phyloP scores from a whole-genome alignment of 331 rosid species.

The Pyracantha coccinea region DNA sequence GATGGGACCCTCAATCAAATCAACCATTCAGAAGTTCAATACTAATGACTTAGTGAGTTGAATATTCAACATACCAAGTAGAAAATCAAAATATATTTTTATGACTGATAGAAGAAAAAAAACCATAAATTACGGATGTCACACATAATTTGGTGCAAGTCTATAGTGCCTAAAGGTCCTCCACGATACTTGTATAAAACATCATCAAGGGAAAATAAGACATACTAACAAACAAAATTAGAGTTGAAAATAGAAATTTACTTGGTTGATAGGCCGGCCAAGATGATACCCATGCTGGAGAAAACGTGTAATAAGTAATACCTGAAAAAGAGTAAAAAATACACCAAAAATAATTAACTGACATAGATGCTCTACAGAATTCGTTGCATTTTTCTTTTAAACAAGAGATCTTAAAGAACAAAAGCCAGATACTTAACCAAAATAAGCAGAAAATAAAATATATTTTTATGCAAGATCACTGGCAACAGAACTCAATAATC shows the following conservation, averaged over 20 bases:
- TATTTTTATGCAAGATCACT: background rate
- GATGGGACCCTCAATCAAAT: background rate
- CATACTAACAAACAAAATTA: background rate
- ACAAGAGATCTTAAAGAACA: background rate
- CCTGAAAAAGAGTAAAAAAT: conserved; percentile 34
- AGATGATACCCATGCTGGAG: conserved; percentile 98
- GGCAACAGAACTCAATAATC: background rate
- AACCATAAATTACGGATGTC: background rate
- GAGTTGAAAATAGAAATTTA: conserved; percentile 21
- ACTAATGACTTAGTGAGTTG: background rate
- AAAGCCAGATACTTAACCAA: background rate
- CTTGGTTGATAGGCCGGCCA: conserved; percentile 87
- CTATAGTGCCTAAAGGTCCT: background rate
- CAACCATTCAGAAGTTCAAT: background rate
- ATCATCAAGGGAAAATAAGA: background rate
- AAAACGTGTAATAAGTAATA: conserved; percentile 72
- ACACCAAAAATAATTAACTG: conserved; percentile 1
- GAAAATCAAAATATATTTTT: too few species aligned
- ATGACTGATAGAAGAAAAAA: too few species aligned
- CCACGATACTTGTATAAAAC: background rate
- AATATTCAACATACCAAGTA: background rate
- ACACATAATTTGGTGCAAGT: background rate
- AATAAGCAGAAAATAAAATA: background rate
- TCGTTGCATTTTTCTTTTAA: background rate
- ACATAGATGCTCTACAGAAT: background rate